Conservation (phyloP, 495 filamentous ascomycete genomes). For the Penicillium taxi region DNA sequence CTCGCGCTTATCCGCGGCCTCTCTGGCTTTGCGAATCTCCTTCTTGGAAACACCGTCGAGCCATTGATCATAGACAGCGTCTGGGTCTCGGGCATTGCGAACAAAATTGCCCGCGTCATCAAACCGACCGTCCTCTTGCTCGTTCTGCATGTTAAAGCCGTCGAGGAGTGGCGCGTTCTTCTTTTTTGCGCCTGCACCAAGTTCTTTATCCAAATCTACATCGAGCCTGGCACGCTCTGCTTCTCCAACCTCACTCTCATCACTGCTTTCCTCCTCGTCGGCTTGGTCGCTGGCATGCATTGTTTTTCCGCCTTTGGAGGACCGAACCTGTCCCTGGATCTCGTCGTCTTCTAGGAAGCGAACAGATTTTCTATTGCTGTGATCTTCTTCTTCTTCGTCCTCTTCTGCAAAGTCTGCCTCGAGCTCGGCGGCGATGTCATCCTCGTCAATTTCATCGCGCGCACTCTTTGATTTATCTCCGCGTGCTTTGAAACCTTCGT, state of each 20-base stretch:
- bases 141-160: constrained; percentile 86
- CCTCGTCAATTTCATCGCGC: constrained; percentile 43
- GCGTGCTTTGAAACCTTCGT: constrained; percentile 74
- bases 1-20: constrained; percentile 82
- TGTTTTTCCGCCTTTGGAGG: constrained; percentile 63
- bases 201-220: constrained; percentile 70
- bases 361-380: constrained; percentile 71
- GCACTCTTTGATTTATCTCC: constrained; percentile 50
- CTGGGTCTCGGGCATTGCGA: constrained; percentile 79
- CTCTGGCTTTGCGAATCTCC: constrained; percentile 79
- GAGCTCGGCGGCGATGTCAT: constrained; percentile 87
- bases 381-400: constrained; percentile 35
- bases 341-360: constrained; percentile 65
- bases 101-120: constrained; percentile 87
- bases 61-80: constrained; percentile 88
- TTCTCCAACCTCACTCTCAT: constrained; percentile 62
- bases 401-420: constrained; percentile 54
- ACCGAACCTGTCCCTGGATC: constrained; percentile 79
- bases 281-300: constrained; percentile 42
- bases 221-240: constrained; percentile 63
- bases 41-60: constrained; percentile 86
- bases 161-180: constrained; percentile 93
- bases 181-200: constrained; percentile 84
- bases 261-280: constrained; percentile 32
- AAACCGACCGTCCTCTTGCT: constrained; percentile 89